Evolutionary conservation across 805 yeast genomes (phyloP), one percentile per base, ranked within the genome.

Genomic region (Metschnikowia koreensis): DNA sequence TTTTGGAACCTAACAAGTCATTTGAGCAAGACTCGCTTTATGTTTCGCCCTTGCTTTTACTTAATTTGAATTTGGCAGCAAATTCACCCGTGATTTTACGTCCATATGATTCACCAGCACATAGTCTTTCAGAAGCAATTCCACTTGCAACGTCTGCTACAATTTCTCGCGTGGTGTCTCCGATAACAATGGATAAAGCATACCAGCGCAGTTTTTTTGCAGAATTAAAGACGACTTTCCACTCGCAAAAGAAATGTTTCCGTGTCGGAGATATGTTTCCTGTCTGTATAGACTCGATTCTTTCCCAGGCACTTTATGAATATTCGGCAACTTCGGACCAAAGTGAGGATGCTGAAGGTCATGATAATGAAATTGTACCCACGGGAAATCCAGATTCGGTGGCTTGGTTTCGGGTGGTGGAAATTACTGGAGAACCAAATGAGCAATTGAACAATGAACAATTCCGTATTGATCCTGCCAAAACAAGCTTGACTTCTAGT

Each of bases 331-430:
- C 38, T 1, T 44, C 26, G 15, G 71, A 69, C 22, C 67, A 74
- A 5, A 48, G 39, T 13, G 64, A 58, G 9, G 62, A 58, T 7
- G 52, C 50, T 1, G 45, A 44, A 8, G 45, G 29, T 7, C 45
- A 48, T 27, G 56, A 44, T 17, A 10, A 73, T 0, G 66, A 66
- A 2, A 69, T 75, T 4, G 68, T 81, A 1, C 90, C 91, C 0
- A 67, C 71, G 2, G 89, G 89, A 0, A 75, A 75, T 22, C 83
- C 88, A 1, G 89, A 91, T 63, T 73, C 81, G 0, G 79, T 92
- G 16, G 96, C 91, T 0, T 93, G 97, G 97, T 93, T 91, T 67
- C 81, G 81, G 58, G 80, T 93, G 1, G 74, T 81, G 1, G 85
- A 80, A 7, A 71, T 84, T 4, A 61, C 70, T 6, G 77, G 77